These are phyloP conservation scores for Venturia asperata DNA, from an alignment of 2,329 filamentous ascomycete genomes.

Conservation along the genomic window DNA sequence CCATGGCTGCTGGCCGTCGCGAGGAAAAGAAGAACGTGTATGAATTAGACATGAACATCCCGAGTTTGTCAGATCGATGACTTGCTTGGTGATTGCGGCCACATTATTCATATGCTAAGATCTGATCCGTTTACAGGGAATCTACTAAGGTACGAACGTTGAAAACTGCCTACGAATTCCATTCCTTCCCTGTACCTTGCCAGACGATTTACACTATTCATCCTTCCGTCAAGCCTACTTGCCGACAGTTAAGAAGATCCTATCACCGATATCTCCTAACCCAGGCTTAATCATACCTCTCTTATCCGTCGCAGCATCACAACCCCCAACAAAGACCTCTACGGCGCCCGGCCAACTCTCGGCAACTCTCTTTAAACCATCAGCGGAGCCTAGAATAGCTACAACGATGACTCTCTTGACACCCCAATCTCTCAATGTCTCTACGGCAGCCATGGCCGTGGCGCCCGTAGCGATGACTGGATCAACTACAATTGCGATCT, in stretches of 20 bases:
- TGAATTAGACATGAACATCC: background rate
- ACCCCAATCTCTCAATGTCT: conserved; percentile 85
- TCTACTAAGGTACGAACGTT: no score
- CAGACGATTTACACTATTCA: background rate
- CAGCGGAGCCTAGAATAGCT: conserved; percentile 63
- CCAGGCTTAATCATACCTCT: conserved; percentile 87
- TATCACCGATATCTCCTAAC: conserved; percentile 82
- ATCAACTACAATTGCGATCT: conserved; percentile 77
- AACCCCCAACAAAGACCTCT: conserved; percentile 73
- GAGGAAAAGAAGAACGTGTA: background rate
- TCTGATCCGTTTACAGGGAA: no score
- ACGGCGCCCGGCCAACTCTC: conserved; percentile 70
- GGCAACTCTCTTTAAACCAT: conserved; percentile 65
- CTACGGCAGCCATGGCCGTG: conserved; percentile 82
- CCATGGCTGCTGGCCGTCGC: background rate
- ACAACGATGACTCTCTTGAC: conserved; percentile 74
- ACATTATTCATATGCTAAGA: no score
- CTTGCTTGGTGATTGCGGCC: no score
- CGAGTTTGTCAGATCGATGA: background rate
- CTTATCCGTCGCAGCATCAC: conserved; percentile 68
- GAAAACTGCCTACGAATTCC: no score
- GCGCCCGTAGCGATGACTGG: conserved; percentile 91
- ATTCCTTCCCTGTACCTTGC: no score
- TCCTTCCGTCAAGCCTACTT: conserved; percentile 46
- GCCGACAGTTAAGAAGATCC: conserved; percentile 80